Base-by-base conservation (phyloP, 495 filamentous ascomycete species). In the Hypoxylon fragiforme region DNA sequence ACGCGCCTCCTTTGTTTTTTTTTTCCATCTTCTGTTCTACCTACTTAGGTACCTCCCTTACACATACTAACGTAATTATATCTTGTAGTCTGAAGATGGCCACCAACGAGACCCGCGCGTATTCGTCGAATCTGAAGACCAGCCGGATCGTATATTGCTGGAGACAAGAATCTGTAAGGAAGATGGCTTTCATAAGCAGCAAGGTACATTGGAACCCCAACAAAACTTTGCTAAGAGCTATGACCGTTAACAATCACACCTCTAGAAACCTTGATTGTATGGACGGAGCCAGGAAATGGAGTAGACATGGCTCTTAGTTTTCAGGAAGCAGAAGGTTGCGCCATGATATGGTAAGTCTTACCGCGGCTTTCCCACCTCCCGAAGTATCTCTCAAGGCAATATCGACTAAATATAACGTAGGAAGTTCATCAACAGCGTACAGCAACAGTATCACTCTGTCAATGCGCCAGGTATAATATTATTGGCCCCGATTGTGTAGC, bases 291-390 rank as follows among this genome's bases (percentile, higher is more conserved):
- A 19, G 72, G 70, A 34, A 88, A 83, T 73, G 87, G 87, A 20
- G 85, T 89, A 50, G 94, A 98, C 67, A 97, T 98, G 94, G 94
- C 94, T 24, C 80, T 98, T 46, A 97, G 92, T 70, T 98, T 98
- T 70, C 94, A 98, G 72, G 95, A 97, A 70, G 87, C 94, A 2
- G 94, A 97, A 50, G 94, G 95, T 12, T 98, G 94, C 70, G 84
- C 86, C 8, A 77, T 85, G 16, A 96, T 97, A 70, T 98, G 94
- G 94, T 95, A 55, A 32, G 67, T 69, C 8, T 16, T 16, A 36
- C 54, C 28, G 70, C 62, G 74, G 54, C 35, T n/a, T n/a, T 15
- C 13, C 14, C 38, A 39, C 21, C 31, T 19, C 11, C 40, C 7
- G 26, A 57, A 31, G 18, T 12, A 30, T 13, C 8, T 16, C n/a